phyloP scores from a whole-genome alignment of 2,329 filamentous ascomycete genomes.

The Arthrobotrys sinensis region DNA sequence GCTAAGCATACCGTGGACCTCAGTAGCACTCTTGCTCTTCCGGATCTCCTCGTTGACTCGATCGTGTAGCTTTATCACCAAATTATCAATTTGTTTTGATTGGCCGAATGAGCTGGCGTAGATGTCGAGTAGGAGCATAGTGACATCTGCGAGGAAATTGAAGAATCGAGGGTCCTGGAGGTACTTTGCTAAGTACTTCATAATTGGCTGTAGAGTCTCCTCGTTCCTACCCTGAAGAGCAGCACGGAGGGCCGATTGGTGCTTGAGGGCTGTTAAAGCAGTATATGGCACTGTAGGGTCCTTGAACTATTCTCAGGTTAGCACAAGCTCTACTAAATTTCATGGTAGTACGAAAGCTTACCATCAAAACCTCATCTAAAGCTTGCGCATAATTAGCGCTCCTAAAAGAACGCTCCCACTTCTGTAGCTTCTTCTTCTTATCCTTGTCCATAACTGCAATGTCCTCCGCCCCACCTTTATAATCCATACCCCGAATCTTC shows the following conservation, averaged over 20 bases:
- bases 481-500: conserved; percentile 79
- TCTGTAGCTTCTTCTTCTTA: conserved; percentile 77
- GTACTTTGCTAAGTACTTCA: conserved; percentile 85
- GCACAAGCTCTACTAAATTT: not conserved
- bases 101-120: conserved; percentile 85
- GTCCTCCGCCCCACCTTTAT: conserved; percentile 86
- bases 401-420: conserved; percentile 86
- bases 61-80: conserved; percentile 78
- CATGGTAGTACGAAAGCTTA: conserved; percentile 1
- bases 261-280: conserved; percentile 84
- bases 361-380: conserved; percentile 80
- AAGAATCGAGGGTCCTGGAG: conserved; percentile 88
- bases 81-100: conserved; percentile 79
- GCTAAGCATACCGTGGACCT: conserved; percentile 90
- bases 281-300: conserved; percentile 73
- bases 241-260: conserved; percentile 85
- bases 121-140: conserved; percentile 82
- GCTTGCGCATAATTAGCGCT: conserved; percentile 83
- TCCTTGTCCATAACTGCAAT: conserved; percentile 86
- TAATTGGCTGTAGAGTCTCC: conserved; percentile 82
- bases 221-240: conserved; percentile 88
- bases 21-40: conserved; percentile 84
- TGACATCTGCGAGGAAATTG: conserved; percentile 84
- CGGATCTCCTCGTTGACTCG: conserved; percentile 84
- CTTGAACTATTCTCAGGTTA: conserved; percentile 54